Evolutionary conservation across 2,329 filamentous ascomycete species (phyloP).

Genomic region (Venturia aucupariae): DNA sequence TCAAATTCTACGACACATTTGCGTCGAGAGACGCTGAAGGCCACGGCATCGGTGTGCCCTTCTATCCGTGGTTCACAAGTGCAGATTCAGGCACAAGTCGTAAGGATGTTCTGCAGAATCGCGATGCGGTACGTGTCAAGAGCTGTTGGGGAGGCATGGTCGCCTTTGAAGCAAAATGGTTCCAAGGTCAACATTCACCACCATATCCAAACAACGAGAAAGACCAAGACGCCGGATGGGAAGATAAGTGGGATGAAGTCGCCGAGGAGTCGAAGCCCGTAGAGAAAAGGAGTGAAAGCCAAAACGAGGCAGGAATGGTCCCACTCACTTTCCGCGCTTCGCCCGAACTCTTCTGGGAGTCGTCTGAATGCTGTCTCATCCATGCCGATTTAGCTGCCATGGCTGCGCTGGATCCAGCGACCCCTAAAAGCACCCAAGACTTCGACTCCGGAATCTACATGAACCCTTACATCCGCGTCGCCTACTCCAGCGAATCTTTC

Average conservation of each 20-base stretch:
- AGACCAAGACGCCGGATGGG: conserved; percentile 14
- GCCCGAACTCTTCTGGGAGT: conserved; percentile 36
- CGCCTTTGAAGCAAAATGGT: conserved; percentile 52
- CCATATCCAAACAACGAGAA: conserved; percentile 16
- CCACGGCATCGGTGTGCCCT: conserved; percentile 51
- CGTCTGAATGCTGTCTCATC: conserved; percentile 40
- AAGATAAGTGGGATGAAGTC: no score
- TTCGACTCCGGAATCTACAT: conserved; percentile 51
- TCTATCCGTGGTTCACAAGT: conserved; percentile 58
- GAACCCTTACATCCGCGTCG: conserved; percentile 66
- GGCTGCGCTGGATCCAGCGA: background rate
- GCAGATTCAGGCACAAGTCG: conserved; percentile 44
- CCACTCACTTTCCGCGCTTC: conserved; percentile 38
- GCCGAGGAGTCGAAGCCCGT: background rate
- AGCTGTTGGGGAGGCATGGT: conserved; percentile 75
- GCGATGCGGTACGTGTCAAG: conserved; percentile 57
- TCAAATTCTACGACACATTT: conserved; percentile 66
- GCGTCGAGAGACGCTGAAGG: conserved; percentile 60
- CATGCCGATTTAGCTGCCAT: conserved; percentile 33
- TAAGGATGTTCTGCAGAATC: conserved; percentile 51
- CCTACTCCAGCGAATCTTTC: conserved; percentile 52
- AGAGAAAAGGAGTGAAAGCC: background rate
- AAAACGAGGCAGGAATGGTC: conserved; percentile 15
- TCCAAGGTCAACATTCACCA: conserved; percentile 34
- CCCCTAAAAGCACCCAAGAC: background rate